Evolutionary conservation across 257 asterid genomes (phyloP), one percentile per base, ranked within the genome.

Genomic region (Mitragyna speciosa): DNA sequence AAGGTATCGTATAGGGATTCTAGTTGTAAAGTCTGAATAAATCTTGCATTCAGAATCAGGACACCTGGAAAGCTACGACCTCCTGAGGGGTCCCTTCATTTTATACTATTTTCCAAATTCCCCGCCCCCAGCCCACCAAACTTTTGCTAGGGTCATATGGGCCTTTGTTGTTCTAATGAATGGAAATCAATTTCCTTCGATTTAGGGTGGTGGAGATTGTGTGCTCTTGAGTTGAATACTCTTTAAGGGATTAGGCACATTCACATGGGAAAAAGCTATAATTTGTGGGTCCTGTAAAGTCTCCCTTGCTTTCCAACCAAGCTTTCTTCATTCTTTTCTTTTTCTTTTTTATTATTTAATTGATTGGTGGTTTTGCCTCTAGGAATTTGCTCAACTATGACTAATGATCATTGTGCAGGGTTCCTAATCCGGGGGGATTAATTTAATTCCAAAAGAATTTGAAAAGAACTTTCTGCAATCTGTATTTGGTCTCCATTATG

Each of bases 271-370:
- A 79, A 72, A 89, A 82, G 80, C 86, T 33, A 69, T 73, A 36
- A 33, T 80, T 54, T 75, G 87, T 87, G 80, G 94, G 76, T 88
- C 89, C 73, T 78, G 43, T 76, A 71, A 72, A 36, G 78, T 77
- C 58, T 79, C 84, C 76, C 82, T 85, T 86, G 90, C 89, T 88
- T 89, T 86, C 88, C 90, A 83, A 79, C 90, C 89, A 88, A 88
- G 80, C 84, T 79, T 86, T 85, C 84, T 84, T 79, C 83, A 73
- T 71, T 77, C 76, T 68, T 36, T 48, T 69, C 58, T 43, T 73
- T 64, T 51, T 43, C 43, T 65, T 66, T 63, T 63, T 74, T 71
- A 33, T 68, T 65, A 43, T 14, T 70, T 43, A 58, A 12, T 54
- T 70, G 5, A 43, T 58, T 47, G 56, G n/a, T 47, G 56, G 41